A percentile compares a stretch with the other conserved stretches of the same genome.
Evolutionary conservation across 805 yeast species (phyloP).

Genomic region (Ogataea nakhonphanomensis): DNA sequence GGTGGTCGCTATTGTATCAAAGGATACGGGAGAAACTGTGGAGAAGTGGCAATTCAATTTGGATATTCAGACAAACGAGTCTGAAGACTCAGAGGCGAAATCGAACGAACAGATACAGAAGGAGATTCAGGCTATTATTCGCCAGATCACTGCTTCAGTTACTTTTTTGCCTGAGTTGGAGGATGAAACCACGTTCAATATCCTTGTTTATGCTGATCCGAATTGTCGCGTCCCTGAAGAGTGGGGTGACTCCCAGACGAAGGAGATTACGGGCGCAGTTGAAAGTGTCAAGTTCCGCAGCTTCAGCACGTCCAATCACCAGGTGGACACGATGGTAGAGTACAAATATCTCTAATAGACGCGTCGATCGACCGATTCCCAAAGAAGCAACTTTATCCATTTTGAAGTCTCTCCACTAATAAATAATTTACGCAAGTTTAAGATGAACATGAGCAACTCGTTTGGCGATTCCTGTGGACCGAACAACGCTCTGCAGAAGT

Average conservation of each 20-base stretch:
- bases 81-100: conserved; percentile 23
- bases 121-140: conserved; percentile 80
- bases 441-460: conserved; percentile 20
- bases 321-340: conserved; percentile 69
- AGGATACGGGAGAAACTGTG: conserved; percentile 60
- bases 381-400: conserved; percentile 13
- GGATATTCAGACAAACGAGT: conserved; percentile 31
- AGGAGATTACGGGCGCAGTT: conserved; percentile 43
- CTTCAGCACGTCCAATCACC: conserved; percentile 65
- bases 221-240: conserved; percentile 66
- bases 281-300: conserved; percentile 70
- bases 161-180: conserved; percentile 78
- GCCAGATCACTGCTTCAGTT: conserved; percentile 86
- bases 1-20: conserved; percentile 69
- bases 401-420: background rate
- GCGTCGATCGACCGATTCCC: conserved; percentile 9
- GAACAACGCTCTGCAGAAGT: conserved; percentile 41
- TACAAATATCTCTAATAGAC: conserved; percentile 36
- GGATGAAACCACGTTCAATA: conserved; percentile 70
- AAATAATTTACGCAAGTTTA: background rate
- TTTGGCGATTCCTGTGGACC: conserved; percentile 39
- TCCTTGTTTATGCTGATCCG: conserved; percentile 76
- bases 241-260: conserved; percentile 75
- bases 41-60: conserved; percentile 88
- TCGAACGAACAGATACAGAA: conserved; percentile 51